Evolutionary conservation across 2,329 filamentous ascomycete species (phyloP).

Genomic region (Microdochium paspali): DNA sequence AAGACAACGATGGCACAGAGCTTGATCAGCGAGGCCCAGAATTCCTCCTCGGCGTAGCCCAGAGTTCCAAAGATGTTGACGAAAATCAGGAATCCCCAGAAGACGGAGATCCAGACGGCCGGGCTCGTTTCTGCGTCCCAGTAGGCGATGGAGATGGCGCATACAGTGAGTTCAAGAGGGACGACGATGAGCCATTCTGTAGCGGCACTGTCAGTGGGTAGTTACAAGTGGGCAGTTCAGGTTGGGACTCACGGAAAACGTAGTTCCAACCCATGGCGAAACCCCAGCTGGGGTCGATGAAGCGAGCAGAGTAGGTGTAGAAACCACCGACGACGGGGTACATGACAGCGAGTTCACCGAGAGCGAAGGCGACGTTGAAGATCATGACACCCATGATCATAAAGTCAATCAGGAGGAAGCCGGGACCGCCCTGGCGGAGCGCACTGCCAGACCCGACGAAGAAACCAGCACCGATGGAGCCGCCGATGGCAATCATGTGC

Average conservation of each 20-base stretch:
- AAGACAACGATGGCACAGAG: conserved; percentile 49
- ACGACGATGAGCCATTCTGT: conserved; percentile 38
- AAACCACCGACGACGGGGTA: conserved; percentile 42
- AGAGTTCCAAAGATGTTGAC: conserved; percentile 48
- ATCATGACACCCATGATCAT: conserved; percentile 52
- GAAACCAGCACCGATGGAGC: conserved; percentile 52
- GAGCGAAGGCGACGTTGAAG: conserved; percentile 34
- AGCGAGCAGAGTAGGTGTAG: conserved; percentile 38
- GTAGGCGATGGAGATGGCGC: conserved; percentile 35
- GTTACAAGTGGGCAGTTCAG: too few species aligned
- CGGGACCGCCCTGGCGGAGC: conserved; percentile 35
- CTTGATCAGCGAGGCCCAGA: conserved; percentile 43
- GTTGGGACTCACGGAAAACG: conserved; percentile 8
- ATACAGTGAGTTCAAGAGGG: conserved; percentile 38
- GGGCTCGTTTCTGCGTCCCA: conserved; percentile 32
- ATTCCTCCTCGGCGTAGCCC: conserved; percentile 51
- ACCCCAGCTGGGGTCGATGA: conserved; percentile 40
- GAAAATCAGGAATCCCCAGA: conserved; percentile 38
- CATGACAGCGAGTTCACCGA: conserved; percentile 23
- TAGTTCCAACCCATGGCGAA: conserved; percentile 33
- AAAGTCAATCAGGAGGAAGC: conserved; percentile 36
- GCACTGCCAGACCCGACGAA: conserved; percentile 49
- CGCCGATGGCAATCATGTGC: conserved; percentile 44
- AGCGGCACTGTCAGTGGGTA: not conserved
- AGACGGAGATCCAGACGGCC: conserved; percentile 47